Evolutionary conservation across 768 basidiomycete genomes (phyloP), one percentile per base, ranked within the genome.

Genomic region (Amyloporia xantha): DNA sequence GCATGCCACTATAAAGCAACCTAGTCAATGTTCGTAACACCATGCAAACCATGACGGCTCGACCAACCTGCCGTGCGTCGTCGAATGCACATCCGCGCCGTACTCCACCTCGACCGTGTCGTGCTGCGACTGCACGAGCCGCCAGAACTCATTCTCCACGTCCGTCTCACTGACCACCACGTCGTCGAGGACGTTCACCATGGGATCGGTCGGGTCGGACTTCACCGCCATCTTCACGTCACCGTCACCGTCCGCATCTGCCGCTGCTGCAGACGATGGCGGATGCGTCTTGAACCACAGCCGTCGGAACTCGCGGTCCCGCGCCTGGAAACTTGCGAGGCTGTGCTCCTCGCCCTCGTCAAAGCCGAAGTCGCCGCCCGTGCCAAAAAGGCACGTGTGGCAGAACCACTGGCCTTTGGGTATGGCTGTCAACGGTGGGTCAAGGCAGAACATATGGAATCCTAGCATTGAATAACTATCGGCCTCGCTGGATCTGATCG

Each of bases 71-170:
- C 95, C 95, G 59, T 97, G 92, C 6, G 90, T 95, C 1, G 93
- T 94, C 7, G 93, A 95, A 67, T 97, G 94, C 27, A 99, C 86
- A 65, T 99, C 96, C 1, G 96, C 96, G n/a, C 96, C 96, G 62
- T 99, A 99, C 67, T 99, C 96, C 27, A 98, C 85, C 65, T 99
- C 96, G 15, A 99, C 93, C 0, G 91, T 94, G 63, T 98, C 94
- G 37, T 77, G 72, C 48, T 81, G 78, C 15, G 86, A 87, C 66
- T 96, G 88, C 9, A 97, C 93, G 44, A 99, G 77, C 27, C 93
- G 78, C 96, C 96, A 99, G 59, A 98, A 99, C 66, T 99, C 95
- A 41, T 76, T 74, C 72, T 99, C 96, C 9, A 97, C 81, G 56
- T 97, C 93, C 54, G 81, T 78, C 66, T 99, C 96, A 11, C 86